phyloP scores from a whole-genome alignment of 495 filamentous ascomycete species.

The Aspergillus conjunctus region DNA sequence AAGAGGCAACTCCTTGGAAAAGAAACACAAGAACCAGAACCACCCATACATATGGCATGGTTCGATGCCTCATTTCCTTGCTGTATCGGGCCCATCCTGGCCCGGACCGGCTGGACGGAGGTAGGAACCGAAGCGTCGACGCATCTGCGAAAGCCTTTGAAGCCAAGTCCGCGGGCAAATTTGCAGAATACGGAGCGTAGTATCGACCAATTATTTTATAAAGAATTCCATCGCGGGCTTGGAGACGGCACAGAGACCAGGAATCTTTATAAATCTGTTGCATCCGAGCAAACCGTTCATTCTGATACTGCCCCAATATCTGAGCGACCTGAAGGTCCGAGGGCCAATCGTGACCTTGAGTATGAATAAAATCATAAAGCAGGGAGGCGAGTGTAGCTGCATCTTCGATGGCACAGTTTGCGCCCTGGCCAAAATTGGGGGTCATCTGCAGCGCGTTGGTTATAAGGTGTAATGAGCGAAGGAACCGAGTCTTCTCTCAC shows the following conservation, averaged over 20 bases:
- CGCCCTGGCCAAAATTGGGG: conserved; percentile 35
- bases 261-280: conserved; percentile 19
- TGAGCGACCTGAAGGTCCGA: conserved; percentile 4
- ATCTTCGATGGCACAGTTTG: conserved; percentile 34
- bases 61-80: background rate
- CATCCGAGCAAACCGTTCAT: conserved; percentile 15
- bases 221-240: conserved; percentile 21
- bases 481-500: conserved; percentile 10
- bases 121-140: conserved; percentile 7
- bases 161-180: conserved; percentile 24
- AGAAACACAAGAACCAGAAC: conserved; percentile 4
- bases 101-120: conserved; percentile 6
- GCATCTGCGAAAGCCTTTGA: conserved; percentile 23
- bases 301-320: conserved; percentile 13
- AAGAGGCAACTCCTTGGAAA: background rate
- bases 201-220: conserved; percentile 22
- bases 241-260: conserved; percentile 17
- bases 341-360: background rate
- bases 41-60: background rate
- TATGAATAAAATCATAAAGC: conserved; percentile 7
- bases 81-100: conserved; percentile 15
- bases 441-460: conserved; percentile 26
- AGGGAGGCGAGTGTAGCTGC: conserved; percentile 26
- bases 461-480: background rate
- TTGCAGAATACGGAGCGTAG: conserved; percentile 15